A percentile compares a stretch with the other conserved stretches of the same genome.
Evolutionary conservation across 768 basidiomycete species (phyloP).

Genomic region (Scleroderma citrinum): DNA sequence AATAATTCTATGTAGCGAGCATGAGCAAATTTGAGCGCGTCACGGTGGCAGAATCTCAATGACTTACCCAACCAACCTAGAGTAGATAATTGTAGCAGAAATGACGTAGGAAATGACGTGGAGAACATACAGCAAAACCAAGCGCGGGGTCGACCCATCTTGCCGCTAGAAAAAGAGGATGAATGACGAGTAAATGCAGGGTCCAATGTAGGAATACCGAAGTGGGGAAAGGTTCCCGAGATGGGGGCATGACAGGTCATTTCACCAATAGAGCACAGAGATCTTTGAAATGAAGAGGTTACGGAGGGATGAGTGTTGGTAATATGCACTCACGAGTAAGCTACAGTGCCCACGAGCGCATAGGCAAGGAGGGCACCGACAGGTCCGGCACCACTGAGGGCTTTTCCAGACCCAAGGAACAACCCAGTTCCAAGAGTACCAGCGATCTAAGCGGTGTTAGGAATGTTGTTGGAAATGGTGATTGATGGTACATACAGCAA

Average conservation of each 20-base stretch:
- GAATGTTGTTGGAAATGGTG: background rate
- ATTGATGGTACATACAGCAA: constrained; percentile 45
- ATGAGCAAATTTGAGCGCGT: too few species aligned
- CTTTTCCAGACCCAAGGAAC: constrained; percentile 64
- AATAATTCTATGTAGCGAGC: constrained; percentile 41
- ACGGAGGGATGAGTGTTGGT: constrained; percentile 34
- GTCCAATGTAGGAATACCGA: constrained; percentile 30
- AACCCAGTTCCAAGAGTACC: constrained; percentile 74
- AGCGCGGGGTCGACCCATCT: constrained; percentile 57
- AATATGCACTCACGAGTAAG: constrained; percentile 45
- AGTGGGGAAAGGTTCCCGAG: constrained; percentile 76
- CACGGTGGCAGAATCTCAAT: constrained; percentile 21
- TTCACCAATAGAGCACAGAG: constrained; percentile 67
- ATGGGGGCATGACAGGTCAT: constrained; percentile 77
- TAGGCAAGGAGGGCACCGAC: constrained; percentile 64
- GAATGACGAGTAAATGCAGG: background rate
- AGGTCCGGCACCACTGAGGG: constrained; percentile 57
- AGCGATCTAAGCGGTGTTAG: constrained; percentile 42
- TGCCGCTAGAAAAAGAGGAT: constrained; percentile 31
- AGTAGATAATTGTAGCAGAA: background rate
- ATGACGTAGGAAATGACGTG: too few species aligned
- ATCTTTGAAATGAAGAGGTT: constrained; percentile 35
- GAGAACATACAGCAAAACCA: constrained; percentile 49
- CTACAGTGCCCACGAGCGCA: constrained; percentile 56
- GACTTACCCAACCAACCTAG: constrained; percentile 26